Conservation (phyloP, 768 basidiomycete species). For the Lepiota subincarnata region DNA sequence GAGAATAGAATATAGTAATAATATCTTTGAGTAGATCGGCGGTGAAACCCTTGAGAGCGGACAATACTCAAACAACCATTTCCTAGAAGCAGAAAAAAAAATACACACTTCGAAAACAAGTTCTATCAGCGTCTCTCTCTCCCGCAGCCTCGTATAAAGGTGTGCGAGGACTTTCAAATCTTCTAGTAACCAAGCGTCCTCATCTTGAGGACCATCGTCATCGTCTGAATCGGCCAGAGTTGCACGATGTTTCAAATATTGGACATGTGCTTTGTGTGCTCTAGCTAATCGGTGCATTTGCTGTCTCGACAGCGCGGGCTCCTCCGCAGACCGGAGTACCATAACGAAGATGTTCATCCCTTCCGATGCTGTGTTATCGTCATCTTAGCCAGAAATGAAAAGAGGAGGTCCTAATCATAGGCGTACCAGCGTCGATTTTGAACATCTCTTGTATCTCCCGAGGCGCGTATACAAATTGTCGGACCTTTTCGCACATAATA, state of each 20-base stretch:
- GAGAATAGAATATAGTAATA: constrained; percentile 97
- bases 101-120: constrained; percentile 85
- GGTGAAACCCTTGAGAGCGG: constrained; percentile 72
- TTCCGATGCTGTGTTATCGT: constrained; percentile 48
- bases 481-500: constrained; percentile 82
- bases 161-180: constrained; percentile 79
- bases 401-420: neutral
- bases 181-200: constrained; percentile 96
- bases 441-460: constrained; percentile 83
- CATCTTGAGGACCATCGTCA: constrained; percentile 88
- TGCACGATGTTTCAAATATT: constrained; percentile 63
- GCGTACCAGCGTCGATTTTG: constrained; percentile 74
- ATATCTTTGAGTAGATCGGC: constrained; percentile 96
- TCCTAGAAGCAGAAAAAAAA: neutral
- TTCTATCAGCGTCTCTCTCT: constrained; percentile 88
- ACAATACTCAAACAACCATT: neutral
- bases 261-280: constrained; percentile 71
- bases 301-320: constrained; percentile 67
- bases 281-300: constrained; percentile 80
- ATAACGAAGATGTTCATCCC: constrained; percentile 72
- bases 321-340: constrained; percentile 74
- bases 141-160: constrained; percentile 74
- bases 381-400: constrained; percentile 2
- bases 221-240: constrained; percentile 79
- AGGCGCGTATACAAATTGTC: constrained; percentile 81